phyloP scores from a whole-genome alignment of 2,329 filamentous ascomycete species.

The Exutisphaerella laricina region DNA sequence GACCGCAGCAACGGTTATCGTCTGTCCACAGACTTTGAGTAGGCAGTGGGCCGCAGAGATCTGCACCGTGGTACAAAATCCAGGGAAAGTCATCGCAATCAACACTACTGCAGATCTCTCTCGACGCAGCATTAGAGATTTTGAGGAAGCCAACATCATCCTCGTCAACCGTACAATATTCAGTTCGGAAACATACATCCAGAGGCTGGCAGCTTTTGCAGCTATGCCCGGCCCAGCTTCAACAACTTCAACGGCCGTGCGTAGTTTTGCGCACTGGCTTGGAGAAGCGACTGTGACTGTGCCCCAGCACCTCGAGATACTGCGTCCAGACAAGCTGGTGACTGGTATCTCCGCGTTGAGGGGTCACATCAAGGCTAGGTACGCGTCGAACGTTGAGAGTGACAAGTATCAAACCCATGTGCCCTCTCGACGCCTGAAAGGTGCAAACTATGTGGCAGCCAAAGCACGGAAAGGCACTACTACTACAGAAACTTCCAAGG shows the following conservation, averaged over 20 bases:
- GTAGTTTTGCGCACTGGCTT: constrained; percentile 53
- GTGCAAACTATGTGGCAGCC: constrained; percentile 19
- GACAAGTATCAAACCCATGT: constrained; percentile 34
- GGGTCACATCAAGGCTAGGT: constrained; percentile 23
- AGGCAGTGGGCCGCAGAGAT: constrained; percentile 56
- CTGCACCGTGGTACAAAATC: constrained; percentile 34
- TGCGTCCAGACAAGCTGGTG: constrained; percentile 16
- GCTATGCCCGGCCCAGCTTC: constrained; percentile 15
- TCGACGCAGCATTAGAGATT: constrained; percentile 39
- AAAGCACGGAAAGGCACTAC: constrained; percentile 14
- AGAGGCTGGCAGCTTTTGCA: constrained; percentile 41
- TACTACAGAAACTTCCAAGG: constrained; percentile 5
- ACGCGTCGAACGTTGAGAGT: constrained; percentile 8
- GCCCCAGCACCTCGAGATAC: constrained; percentile 36
- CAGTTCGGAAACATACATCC: constrained; percentile 44
- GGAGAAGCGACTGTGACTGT: constrained; percentile 40
- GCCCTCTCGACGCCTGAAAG: constrained; percentile 32
- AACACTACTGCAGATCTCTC: constrained; percentile 37
- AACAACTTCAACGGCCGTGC: constrained; percentile 15
- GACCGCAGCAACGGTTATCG: constrained; percentile 54
- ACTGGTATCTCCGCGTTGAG: constrained; percentile 23
- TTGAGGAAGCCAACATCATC: constrained; percentile 50
- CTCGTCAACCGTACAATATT: constrained; percentile 51
- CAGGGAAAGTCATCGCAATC: constrained; percentile 40
- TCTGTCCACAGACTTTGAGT: constrained; percentile 52